These are phyloP conservation scores for Austroboletus novae-zelandiae DNA, from an alignment of 1,284 basidiomycete genomes.

Conservation along the genomic window DNA sequence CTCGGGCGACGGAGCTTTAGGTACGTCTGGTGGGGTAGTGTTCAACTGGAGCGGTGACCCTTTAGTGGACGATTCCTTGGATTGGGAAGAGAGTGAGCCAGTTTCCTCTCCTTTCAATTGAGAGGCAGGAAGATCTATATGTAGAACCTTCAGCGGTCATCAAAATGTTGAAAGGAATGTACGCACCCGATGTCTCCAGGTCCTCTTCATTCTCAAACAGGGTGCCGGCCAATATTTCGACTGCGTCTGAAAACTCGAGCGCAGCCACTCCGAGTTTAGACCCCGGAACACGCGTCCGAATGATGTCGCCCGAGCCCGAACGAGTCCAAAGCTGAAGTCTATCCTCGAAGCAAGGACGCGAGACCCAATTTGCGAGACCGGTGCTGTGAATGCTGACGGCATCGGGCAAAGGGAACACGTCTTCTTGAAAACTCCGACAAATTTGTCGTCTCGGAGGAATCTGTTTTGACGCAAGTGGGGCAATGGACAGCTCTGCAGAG, in stretches of 20 bases:
- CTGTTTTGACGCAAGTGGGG: constrained; percentile 43
- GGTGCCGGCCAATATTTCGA: constrained; percentile 58
- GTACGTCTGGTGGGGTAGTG: neutral
- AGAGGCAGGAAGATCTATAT: constrained; percentile 21
- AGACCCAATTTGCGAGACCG: constrained; percentile 64
- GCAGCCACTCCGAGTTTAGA: constrained; percentile 62
- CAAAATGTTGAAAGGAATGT: neutral
- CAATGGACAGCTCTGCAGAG: constrained; percentile 48
- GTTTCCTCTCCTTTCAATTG: constrained; percentile 3
- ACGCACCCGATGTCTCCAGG: constrained; percentile 19
- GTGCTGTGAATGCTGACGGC: constrained; percentile 45
- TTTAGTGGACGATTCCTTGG: constrained; percentile 1
- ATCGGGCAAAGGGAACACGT: constrained; percentile 40
- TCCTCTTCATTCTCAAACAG: constrained; percentile 17
- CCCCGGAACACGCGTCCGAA: constrained; percentile 43
- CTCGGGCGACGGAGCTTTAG: neutral
- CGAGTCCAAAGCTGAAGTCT: constrained; percentile 54
- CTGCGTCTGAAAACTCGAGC: constrained; percentile 63
- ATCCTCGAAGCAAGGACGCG: constrained; percentile 74
- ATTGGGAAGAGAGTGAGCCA: constrained; percentile 4
- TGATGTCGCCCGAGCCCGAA: constrained; percentile 37
- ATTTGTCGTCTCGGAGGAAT: constrained; percentile 24
- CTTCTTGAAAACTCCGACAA: constrained; percentile 30
- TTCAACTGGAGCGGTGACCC: constrained; percentile 1
- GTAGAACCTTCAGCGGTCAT: constrained; percentile 11